Evolutionary conservation across 2,329 filamentous ascomycete species (phyloP), one percentile per base, ranked within the genome.

Genomic region (Sclerotiophoma versabilis): DNA sequence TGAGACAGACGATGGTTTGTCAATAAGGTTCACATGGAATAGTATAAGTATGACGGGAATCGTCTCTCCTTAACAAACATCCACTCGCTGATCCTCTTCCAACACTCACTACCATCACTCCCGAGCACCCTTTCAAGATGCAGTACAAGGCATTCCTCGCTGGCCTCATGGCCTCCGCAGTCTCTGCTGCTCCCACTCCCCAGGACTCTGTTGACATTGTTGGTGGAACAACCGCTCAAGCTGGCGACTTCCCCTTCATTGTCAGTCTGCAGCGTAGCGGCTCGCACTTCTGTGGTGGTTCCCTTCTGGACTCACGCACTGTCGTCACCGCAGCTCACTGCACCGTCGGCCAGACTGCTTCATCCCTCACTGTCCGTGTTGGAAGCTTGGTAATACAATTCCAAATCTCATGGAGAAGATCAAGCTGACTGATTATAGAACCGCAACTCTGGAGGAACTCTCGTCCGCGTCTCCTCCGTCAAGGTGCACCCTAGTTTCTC

Each of bases 281-380:
- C 23, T 49, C 51, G n/a, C 66, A 70, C 50, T 57, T 63, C 60
- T 71, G 68, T 51, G 68, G 68, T 57, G 68, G 66, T 23, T 58
- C 64, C 14, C 57, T 71, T 2, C 14, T 71, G 43, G 63, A 71
- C 56, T 56, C 56, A 26, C 64, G 64, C 62, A 71, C 68, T 3
- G 63, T 71, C 37, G 30, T 71, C 42, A 69, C 66, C 12, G 68
- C 68, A 27, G 66, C 59, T 55, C 68, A 71, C 57, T 71, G 68
- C 57, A 59, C 57, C 47, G 59, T 59, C 9, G 57, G 53, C 34
- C 48, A 53, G 25, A 50, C 52, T 50, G 64, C 59, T 32, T 62
- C 60, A 7, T 17, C 46, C 9, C 20, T 66, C 26, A 41, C 34
- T 14, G 49, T 71, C 39, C 68, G 68, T 26, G 58, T 62, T 15